phyloP scores from a whole-genome alignment of 1,284 basidiomycete genomes.

The Trametes sp. region DNA sequence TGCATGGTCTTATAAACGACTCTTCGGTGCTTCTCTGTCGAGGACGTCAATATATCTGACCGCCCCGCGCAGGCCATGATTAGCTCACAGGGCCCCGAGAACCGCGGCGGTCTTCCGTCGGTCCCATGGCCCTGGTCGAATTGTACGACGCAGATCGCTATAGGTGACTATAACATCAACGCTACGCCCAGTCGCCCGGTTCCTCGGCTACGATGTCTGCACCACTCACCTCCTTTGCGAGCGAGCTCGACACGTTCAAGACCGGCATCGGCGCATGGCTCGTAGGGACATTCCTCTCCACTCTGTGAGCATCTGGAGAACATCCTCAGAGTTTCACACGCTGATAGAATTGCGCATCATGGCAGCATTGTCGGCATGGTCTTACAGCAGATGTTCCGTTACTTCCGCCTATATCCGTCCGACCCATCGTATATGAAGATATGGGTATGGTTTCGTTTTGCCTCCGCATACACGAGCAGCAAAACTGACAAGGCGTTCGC shows the following conservation, averaged over 20 bases:
- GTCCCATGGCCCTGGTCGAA: background rate
- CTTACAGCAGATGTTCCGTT: constrained; percentile 9
- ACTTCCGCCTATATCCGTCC: constrained; percentile 10
- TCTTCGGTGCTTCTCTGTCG: background rate
- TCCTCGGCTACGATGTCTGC: background rate
- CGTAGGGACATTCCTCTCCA: constrained; percentile 10
- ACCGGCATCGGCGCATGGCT: constrained; percentile 12
- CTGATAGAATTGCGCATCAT: background rate
- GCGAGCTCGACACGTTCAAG: constrained; percentile 7
- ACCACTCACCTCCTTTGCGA: background rate
- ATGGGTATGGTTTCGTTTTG: background rate
- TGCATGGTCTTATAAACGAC: background rate
- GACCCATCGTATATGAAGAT: constrained; percentile 9
- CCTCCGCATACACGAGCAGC: too few species aligned
- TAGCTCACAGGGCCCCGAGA: background rate
- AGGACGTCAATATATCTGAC: background rate
- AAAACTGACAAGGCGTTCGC: background rate
- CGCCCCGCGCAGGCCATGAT: background rate
- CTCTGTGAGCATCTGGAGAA: background rate
- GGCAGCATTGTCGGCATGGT: constrained; percentile 9
- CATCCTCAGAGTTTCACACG: too few species aligned
- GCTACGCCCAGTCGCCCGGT: background rate
- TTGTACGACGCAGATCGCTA: background rate
- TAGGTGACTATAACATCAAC: background rate
- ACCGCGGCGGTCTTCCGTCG: background rate